These are phyloP conservation scores for Camellia lanceoleosa DNA, from an alignment of 148 eudicot species.

Conservation along the genomic window DNA sequence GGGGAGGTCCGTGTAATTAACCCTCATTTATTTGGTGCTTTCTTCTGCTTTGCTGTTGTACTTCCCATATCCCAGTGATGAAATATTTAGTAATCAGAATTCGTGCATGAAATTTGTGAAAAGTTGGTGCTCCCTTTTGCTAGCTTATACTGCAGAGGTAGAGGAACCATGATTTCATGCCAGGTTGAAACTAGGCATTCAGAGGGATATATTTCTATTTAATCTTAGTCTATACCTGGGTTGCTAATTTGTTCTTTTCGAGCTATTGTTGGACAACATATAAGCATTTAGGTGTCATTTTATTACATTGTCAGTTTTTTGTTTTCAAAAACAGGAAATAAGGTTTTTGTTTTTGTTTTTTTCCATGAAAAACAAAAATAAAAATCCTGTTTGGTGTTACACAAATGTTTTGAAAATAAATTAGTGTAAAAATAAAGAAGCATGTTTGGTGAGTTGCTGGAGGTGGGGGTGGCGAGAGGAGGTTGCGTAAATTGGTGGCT, in stretches of 20 bases:
- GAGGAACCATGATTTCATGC: conserved; percentile 27
- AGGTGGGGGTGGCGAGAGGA: no score
- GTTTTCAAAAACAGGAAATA: no score
- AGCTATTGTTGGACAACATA: not conserved
- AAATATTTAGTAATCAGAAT: conserved; percentile 40
- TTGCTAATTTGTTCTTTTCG: not conserved
- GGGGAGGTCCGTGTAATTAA: no score
- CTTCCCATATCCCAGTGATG: conserved; percentile 28
- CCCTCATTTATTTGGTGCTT: no score
- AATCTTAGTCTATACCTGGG: not conserved
- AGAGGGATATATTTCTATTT: conserved; percentile 26
- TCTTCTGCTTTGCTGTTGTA: not conserved
- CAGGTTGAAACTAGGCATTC: conserved; percentile 33
- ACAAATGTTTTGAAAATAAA: no score
- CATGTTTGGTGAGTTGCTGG: no score
- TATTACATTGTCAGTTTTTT: no score
- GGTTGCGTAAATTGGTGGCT: no score
- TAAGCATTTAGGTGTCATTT: not conserved
- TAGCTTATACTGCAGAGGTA: conserved; percentile 13
- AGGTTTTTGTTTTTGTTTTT: no score
- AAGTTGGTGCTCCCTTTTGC: conserved; percentile 32
- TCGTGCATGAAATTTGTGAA: not conserved
- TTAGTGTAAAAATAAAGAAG: no score
- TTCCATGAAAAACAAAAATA: no score
- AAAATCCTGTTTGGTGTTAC: no score